Percentiles rank a stretch among this genome's conserved stretches.
Conservation (phyloP, 1,139 yeast species). For the Geotrichum fermentans region DNA sequence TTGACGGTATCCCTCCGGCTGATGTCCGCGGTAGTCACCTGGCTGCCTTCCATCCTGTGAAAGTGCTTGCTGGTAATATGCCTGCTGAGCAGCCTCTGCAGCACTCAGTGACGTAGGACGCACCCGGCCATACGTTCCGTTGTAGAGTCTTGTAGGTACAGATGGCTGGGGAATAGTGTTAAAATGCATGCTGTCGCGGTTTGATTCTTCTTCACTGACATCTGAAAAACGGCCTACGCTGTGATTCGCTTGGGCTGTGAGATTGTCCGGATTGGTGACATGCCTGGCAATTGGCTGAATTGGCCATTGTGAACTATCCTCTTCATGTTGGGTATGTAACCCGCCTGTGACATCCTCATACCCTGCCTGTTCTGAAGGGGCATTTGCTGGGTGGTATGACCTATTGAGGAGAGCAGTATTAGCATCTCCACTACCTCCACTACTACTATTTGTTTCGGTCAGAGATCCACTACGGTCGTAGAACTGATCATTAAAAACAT, state of each 20-base stretch:
- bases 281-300: no score
- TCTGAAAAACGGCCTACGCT: conserved; percentile 1
- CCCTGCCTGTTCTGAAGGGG: not conserved
- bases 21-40: no score
- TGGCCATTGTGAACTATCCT: no score
- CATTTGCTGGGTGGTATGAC: not conserved
- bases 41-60: not conserved
- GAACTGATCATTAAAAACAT: not conserved
- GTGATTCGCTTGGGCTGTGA: not conserved
- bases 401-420: not conserved
- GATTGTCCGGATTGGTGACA: no score
- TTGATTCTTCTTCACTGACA: not conserved
- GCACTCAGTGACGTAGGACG: not conserved
- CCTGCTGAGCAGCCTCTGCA: not conserved
- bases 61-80: not conserved
- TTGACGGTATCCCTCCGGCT: no score
- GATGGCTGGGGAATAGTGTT: no score
- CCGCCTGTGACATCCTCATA: not conserved
- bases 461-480: not conserved
- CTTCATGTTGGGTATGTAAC: not conserved
- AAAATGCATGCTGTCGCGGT: not conserved
- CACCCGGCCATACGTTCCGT: not conserved
- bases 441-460: not conserved
- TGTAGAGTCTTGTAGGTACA: not conserved
- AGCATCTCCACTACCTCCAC: not conserved